Percentiles rank a stretch among this genome's conserved stretches.
phyloP scores from a whole-genome alignment of 139 green algal species.

The Chlorella sp. region DNA sequence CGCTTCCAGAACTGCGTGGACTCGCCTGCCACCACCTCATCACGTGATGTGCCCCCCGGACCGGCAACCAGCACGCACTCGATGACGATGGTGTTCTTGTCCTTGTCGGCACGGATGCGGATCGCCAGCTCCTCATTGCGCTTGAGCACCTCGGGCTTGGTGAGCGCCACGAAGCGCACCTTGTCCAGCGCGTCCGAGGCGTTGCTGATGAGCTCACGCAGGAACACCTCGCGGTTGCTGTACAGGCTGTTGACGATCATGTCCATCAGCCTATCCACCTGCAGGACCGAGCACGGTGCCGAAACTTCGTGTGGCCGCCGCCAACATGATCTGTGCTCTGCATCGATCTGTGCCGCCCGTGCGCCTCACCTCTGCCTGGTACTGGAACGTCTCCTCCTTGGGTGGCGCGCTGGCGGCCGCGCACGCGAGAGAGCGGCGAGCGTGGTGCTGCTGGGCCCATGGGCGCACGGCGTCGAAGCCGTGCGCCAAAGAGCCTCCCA shows the following conservation, averaged over 20 bases:
- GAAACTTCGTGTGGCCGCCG: no score
- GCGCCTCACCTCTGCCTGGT: slow-evolving; percentile 64
- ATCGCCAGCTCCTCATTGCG: slow-evolving; percentile 81
- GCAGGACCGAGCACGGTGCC: not conserved
- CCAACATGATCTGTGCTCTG: no score
- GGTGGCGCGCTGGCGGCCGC: slow-evolving; percentile 22
- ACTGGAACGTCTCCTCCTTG: slow-evolving; percentile 63
- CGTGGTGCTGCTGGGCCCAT: not conserved
- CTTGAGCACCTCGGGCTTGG: slow-evolving; percentile 49
- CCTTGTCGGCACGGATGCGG: slow-evolving; percentile 77
- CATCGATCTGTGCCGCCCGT: no score
- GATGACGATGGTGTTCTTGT: slow-evolving; percentile 83
- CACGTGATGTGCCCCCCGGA: no score
- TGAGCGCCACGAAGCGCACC: slow-evolving; percentile 65
- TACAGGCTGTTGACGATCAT: slow-evolving; percentile 99
- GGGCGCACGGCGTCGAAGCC: not conserved
- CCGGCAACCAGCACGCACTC: slow-evolving; percentile 67
- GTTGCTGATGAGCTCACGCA: slow-evolving; percentile 91
- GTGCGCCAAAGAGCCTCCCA: no score
- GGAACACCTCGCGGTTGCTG: slow-evolving; percentile 89
- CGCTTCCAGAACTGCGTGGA: no score
- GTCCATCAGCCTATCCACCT: slow-evolving; percentile 97
- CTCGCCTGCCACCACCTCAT: no score
- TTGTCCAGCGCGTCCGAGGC: slow-evolving; percentile 96
- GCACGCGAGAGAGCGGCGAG: slow-evolving; percentile 5